Percentiles rank a stretch among this genome's conserved stretches.
These are phyloP conservation scores for Drosera capensis DNA, from an alignment of 148 eudicot genomes.

Conservation along the genomic window DNA sequence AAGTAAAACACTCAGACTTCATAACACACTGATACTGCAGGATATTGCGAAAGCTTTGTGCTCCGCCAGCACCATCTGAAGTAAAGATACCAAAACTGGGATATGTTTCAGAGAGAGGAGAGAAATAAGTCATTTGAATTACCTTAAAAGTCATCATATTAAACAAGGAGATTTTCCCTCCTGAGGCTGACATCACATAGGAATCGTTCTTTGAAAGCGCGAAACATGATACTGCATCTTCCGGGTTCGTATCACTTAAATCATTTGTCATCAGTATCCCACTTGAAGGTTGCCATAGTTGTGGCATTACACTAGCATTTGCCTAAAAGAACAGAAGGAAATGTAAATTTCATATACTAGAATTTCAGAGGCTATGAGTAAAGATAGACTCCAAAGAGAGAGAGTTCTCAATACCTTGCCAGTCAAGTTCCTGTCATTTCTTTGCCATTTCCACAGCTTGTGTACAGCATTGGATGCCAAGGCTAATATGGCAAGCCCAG, in stretches of 20 bases:
- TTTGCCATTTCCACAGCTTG: slow-evolving; percentile 83
- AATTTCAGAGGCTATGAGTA: background rate
- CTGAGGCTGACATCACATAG: slow-evolving; percentile 90
- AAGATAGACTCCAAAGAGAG: background rate
- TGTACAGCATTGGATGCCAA: slow-evolving; percentile 71
- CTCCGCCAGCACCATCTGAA: no score
- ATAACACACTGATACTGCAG: no score
- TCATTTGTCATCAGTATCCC: slow-evolving; percentile 82
- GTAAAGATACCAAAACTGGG: background rate
- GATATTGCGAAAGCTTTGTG: no score
- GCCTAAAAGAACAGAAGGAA: slow-evolving; percentile 35
- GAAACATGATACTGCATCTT: slow-evolving; percentile 78
- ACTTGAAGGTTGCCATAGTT: slow-evolving; percentile 77
- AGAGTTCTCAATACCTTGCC: slow-evolving; percentile 42
- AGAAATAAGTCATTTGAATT: slow-evolving; percentile 1
- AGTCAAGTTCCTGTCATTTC: slow-evolving; percentile 39
- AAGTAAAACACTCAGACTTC: no score
- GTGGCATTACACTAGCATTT: slow-evolving; percentile 53
- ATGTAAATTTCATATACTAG: background rate
- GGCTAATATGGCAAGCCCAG: slow-evolving; percentile 68
- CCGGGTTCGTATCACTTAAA: slow-evolving; percentile 46
- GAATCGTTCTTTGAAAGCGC: slow-evolving; percentile 85
- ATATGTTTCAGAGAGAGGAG: background rate
- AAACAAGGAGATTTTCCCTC: slow-evolving; percentile 76
- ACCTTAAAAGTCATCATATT: slow-evolving; percentile 91